phyloP scores from a whole-genome alignment of 495 filamentous ascomycete genomes.

The Parathielavia hyrcaniae region DNA sequence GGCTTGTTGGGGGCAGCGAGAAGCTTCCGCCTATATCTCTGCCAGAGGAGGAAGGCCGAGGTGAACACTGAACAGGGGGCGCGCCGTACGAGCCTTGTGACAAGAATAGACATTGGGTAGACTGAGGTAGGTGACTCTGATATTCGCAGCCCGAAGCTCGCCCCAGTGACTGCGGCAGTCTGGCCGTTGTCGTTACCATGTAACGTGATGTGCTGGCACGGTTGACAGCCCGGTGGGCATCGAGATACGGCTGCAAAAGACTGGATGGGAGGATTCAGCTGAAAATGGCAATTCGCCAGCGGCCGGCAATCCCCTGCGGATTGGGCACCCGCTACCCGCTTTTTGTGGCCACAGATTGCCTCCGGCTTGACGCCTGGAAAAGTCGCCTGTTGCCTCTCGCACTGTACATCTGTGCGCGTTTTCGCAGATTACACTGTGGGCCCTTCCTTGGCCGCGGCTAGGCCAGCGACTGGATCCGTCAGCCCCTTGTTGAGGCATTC shows the following conservation, averaged over 20 bases:
- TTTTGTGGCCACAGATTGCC: conserved; percentile 1
- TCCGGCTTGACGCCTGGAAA: conserved; percentile 1
- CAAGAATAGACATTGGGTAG: background rate
- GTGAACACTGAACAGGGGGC: background rate
- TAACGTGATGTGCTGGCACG: background rate
- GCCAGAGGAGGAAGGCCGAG: background rate
- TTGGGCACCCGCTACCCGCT: conserved; percentile 25
- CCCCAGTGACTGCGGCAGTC: too few species aligned
- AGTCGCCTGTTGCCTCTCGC: conserved; percentile 10
- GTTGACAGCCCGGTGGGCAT: too few species aligned
- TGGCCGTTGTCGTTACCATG: too few species aligned
- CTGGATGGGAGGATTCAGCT: conserved; percentile 10
- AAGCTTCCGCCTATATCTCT: background rate
- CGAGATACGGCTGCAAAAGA: background rate
- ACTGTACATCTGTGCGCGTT: conserved; percentile 17
- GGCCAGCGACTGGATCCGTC: conserved; percentile 6
- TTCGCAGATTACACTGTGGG: conserved; percentile 14
- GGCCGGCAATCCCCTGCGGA: conserved; percentile 12
- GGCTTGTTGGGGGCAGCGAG: background rate
- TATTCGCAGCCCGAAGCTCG: too few species aligned
- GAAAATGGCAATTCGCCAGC: conserved; percentile 10
- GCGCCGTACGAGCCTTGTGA: conserved; percentile 3
- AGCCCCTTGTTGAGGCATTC: conserved; percentile 8
- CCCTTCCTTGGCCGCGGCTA: conserved; percentile 15
- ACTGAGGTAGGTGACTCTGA: too few species aligned